phyloP scores from a whole-genome alignment of 768 basidiomycete genomes.

The Mycena epipterygia region DNA sequence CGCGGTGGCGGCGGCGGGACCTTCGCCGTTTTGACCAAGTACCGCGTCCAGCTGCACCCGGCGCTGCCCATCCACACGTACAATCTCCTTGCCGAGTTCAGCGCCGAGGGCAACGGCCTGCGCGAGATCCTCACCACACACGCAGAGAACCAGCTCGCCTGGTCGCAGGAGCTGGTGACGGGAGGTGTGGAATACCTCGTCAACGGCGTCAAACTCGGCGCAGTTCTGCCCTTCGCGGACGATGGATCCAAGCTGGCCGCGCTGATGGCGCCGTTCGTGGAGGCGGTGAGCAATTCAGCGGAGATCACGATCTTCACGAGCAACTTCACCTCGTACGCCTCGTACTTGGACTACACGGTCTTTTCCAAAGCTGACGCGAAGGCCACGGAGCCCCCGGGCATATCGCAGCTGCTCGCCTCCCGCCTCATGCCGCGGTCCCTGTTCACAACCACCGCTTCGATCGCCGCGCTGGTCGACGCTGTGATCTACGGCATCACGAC shows the following conservation, averaged over 20 bases:
- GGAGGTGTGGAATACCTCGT: slow-evolving; percentile 18
- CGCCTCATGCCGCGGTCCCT: slow-evolving; percentile 22
- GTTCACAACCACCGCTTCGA: slow-evolving; percentile 13
- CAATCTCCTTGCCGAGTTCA: slow-evolving; percentile 25
- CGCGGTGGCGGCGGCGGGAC: slow-evolving; percentile 28
- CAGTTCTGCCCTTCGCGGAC: slow-evolving; percentile 18
- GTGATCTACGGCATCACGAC: slow-evolving; percentile 23
- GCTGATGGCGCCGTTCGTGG: slow-evolving; percentile 21
- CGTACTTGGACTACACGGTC: slow-evolving; percentile 23
- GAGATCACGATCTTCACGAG: slow-evolving; percentile 20
- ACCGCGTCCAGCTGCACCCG: slow-evolving; percentile 23
- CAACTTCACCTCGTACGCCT: slow-evolving; percentile 21
- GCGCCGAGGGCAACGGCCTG: slow-evolving; percentile 23
- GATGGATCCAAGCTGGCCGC: slow-evolving; percentile 19
- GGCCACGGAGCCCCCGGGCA: slow-evolving; percentile 23
- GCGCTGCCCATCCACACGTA: slow-evolving; percentile 24
- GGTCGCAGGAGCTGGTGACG: slow-evolving; percentile 20
- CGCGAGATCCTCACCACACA: slow-evolving; percentile 23
- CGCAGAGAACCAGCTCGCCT: slow-evolving; percentile 23
- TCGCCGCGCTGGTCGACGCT: slow-evolving; percentile 21
- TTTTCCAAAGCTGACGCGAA: slow-evolving; percentile 21
- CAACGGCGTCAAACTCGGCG: slow-evolving; percentile 13
- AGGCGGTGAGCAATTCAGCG: slow-evolving; percentile 19
- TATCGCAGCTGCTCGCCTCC: slow-evolving; percentile 25
- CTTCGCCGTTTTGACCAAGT: slow-evolving; percentile 23